Evolutionary conservation across 805 yeast genomes (phyloP), one percentile per base, ranked within the genome.

Genomic region (Teunomyces atbi): DNA sequence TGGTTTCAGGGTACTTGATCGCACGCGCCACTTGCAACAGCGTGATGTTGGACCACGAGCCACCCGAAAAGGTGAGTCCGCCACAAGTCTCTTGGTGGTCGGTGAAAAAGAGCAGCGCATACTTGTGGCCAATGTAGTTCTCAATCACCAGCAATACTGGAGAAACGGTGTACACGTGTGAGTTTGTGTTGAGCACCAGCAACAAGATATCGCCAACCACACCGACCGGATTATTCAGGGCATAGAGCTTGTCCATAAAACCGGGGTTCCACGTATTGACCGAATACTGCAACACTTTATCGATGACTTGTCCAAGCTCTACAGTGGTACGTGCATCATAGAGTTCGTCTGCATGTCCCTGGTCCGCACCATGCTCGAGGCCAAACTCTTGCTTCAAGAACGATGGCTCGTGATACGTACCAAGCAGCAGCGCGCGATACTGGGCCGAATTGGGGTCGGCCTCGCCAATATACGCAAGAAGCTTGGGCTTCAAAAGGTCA

Each of bases 221-320:
- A 6, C 96, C 96, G 26, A 87, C 83, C 1, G 96, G 91, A 58
- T 87, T 88, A 21, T 88, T 87, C n/a, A 88, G 79, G 0, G 95
- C 95, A 55, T 88, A 88, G 46, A 88, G 69, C 62, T 88, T 88
- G 60, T 89, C 96, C 68, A 88, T 65, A 58, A 88, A 88, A 1
- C 95, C 95, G 0, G 88, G 84, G 59, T 85, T 86, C 96, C 96
- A 89, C 0, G 96, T 89, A 44, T 83, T 86, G 34, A 86, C 89
- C 0, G 92, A 84, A 56, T 83, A 77, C 41, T 77, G 65, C 51
- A 88, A 66, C 1, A 88, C 77, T 37, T 72, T 61, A 49, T 85
- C 83, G 44, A 85, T 75, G 3, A 77, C 68, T 2, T 58, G 59
- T 33, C 78, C 60, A 4, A 87, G 71, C 26, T 69, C 48, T 0